phyloP scores from a whole-genome alignment of 1,284 basidiomycete species.

The Pseudozyma sp. region DNA sequence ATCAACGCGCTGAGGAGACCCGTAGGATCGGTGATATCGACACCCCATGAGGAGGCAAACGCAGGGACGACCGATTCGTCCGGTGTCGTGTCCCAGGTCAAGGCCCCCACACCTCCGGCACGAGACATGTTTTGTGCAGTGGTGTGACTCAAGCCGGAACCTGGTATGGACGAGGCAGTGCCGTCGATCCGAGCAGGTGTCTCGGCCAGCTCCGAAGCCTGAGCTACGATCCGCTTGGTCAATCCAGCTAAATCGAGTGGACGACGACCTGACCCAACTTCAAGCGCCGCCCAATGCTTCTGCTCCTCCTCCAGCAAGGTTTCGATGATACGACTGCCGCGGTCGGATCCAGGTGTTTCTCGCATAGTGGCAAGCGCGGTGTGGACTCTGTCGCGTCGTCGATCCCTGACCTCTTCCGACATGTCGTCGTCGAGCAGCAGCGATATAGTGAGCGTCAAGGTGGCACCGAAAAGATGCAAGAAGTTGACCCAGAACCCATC shows the following conservation, averaged over 20 bases:
- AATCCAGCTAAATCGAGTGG: conserved; percentile 18
- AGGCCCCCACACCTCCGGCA: conserved; percentile 16
- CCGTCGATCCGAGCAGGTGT: conserved; percentile 1
- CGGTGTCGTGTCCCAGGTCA: conserved; percentile 31
- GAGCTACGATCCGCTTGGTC: conserved; percentile 26
- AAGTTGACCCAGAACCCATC: conserved; percentile 57
- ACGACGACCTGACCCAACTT: not conserved
- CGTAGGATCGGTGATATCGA: conserved; percentile 6
- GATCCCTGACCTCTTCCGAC: conserved; percentile 18
- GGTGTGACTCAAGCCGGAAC: conserved; percentile 5
- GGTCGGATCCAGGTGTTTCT: conserved; percentile 41
- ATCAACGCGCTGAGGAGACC: not conserved
- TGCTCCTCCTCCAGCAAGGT: conserved; percentile 49
- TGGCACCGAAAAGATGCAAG: conserved; percentile 49
- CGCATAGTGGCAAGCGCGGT: conserved; percentile 35
- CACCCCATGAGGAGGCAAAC: conserved; percentile 33
- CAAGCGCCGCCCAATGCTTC: conserved; percentile 19
- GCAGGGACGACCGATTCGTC: conserved; percentile 34
- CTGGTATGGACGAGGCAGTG: not conserved
- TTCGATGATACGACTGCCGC: conserved; percentile 51
- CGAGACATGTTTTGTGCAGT: not conserved
- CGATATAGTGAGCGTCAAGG: conserved; percentile 50
- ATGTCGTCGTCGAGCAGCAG: conserved; percentile 43
- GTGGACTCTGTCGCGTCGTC: conserved; percentile 24
- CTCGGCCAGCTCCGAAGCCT: conserved; percentile 9